Base-by-base conservation (phyloP, 768 basidiomycete genomes). In the Termitomyces sp. region DNA sequence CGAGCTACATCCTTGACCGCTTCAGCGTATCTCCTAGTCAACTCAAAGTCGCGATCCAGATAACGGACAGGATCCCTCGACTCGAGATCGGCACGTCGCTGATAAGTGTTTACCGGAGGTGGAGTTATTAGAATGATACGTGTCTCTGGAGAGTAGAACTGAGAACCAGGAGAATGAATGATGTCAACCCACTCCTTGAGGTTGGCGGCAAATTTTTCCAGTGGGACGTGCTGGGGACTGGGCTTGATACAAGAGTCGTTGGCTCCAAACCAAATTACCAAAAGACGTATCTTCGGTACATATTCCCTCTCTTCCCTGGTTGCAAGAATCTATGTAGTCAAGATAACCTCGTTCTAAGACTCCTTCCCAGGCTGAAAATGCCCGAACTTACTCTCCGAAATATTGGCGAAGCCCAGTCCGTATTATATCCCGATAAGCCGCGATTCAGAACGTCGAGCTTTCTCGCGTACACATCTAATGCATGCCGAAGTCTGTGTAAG, bases 241-340 rank as follows among this genome's bases (percentile, higher is more conserved):
- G 80, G 81, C 29, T 72, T 69, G 50, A 90, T 75, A 62, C 81
- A 83, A 6, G 94, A 83, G 68, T 98, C 94, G 71, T 98, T 98
- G 16, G 87, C 86, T 48, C 94, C 94, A 59, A 91, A 90, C 92
- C 92, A 97, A 65, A 96, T 84, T 6, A 83, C 83, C 58, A 95
- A 75, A n/a, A 95, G 69, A 42, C 82, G 83, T 36, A 94, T 77
- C 46, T 77, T 82, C 8, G 88, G 86, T 37, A 76, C 74, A 52
- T 78, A 71, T 22, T 68, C 64, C 54, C 74, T 77, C 56, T 79
- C 78, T 6, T 75, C 64, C 61, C 71, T 76, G 58, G 77, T 82
- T 14, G 85, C 82, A 53, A 93, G 74, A 60, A 82, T 76, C 87
- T 29, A 29, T n/a, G n/a, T 91, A 62, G 53, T 56, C 10, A 18